A percentile compares a stretch with the other conserved stretches of the same genome.
These are phyloP conservation scores for Cyberlindnera americana DNA, from an alignment of 805 yeast species.

Conservation along the genomic window DNA sequence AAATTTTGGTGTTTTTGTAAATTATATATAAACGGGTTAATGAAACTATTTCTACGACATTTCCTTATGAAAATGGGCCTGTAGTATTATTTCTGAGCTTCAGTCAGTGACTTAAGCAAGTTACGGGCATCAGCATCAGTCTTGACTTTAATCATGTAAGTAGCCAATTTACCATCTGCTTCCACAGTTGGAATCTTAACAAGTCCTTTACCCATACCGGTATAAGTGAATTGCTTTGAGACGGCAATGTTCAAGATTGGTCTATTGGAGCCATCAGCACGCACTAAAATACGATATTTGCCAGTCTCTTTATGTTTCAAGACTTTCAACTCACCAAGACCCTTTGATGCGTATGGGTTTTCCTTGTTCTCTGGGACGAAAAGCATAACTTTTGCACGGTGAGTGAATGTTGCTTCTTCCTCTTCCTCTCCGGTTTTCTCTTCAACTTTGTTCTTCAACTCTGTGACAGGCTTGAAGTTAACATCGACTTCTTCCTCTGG, in stretches of 20 bases:
- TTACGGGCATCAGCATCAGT: conserved; percentile 64
- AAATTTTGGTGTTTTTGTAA: too few relatives aligned
- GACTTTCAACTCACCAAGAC: conserved; percentile 80
- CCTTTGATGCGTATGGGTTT: conserved; percentile 50
- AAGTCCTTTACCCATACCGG: conserved; percentile 58
- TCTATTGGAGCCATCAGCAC: conserved; percentile 88
- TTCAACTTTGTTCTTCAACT: conserved; percentile 48
- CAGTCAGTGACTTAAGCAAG: conserved; percentile 35
- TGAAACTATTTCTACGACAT: too few relatives aligned
- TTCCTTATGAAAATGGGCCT: too few relatives aligned
- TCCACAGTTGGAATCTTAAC: conserved; percentile 64
- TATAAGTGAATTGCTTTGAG: conserved; percentile 54
- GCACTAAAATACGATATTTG: conserved; percentile 67
- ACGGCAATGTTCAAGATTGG: conserved; percentile 69
- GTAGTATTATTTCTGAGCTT: conserved; percentile 12
- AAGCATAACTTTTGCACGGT: conserved; percentile 68
- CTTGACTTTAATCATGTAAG: conserved; percentile 74
- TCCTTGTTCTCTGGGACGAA: conserved; percentile 48
- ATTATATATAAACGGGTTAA: too few relatives aligned
- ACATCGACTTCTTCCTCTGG: conserved; percentile 46
- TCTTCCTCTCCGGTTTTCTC: conserved; percentile 81
- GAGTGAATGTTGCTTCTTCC: conserved; percentile 60
- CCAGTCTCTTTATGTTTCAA: conserved; percentile 54
- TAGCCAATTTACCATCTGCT: conserved; percentile 52
- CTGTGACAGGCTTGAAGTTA: conserved; percentile 42